Base-by-base conservation (phyloP, 2,329 filamentous ascomycete genomes). In the Didymella pomorum region DNA sequence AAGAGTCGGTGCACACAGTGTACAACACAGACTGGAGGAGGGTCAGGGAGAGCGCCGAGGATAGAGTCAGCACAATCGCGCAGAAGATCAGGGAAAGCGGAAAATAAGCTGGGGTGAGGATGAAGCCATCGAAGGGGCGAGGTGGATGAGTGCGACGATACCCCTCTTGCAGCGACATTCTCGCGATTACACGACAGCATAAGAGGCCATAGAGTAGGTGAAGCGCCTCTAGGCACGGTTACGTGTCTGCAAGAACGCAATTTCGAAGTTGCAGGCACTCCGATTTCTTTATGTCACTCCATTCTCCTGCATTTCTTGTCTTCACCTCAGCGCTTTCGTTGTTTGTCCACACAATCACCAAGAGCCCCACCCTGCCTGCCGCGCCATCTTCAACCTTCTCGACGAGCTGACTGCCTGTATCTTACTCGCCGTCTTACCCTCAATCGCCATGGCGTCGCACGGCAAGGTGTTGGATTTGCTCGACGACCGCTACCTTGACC, bases 21-120 rank as follows among this genome's bases (percentile, higher is more conserved):
- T 78, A 82, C 67, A 71, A 72, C n/a, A 77, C 75, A 18, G 79
- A 83, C 56, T 83, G 81, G 81, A 71, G 73, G 50, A 74, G 67
- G 37, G 72, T 76, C 49, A 69, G 79, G 46, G 75, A 79, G 62
- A 68, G 71, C 7, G 68, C 76, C 12, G 81, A 82, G 63, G 79
- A 80, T 56, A 72, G 72, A 46, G 72, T 78, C 6, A 72, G 71
- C 28, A 59, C 59, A 11, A 46, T 79, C 35, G 69, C 77, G 54
- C 64, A 71, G 58, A 78, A 69, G 58, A 67, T 78, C 11, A 69
- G 64, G 61, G 71, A 72, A 41, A 62, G 67, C 25, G 50, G 65
- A 52, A 74, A 75, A 62, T 72, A 60, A 64, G 60, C 1, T n/a
- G 25, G 9, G 33, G 18, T 16, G n/a, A 35, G 21, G 9, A 46